Evolutionary conservation across 805 yeast species (phyloP), one percentile per base, ranked within the genome.

Genomic region (Wickerhamiella musiphila): DNA sequence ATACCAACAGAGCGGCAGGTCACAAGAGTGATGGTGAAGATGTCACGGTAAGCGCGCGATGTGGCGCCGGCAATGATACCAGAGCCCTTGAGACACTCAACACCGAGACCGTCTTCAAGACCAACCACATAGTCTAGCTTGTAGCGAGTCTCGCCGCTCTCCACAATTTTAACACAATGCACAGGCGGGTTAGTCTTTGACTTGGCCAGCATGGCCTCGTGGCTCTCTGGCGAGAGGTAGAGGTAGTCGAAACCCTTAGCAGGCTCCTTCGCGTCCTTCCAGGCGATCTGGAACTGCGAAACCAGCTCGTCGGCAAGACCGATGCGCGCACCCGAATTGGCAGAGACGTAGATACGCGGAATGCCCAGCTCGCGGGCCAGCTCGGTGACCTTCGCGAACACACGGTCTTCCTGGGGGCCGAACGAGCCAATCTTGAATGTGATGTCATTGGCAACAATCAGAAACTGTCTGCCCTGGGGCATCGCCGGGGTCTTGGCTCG

Each of bases 1-100:
- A 90, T 90, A 75, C 99, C 99, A 49, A 90, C 99, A 32, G 96
- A 84, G 68, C 99, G 76, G 64, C 96, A 84, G n/a, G 98, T 90
- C 35, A 90, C 98, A 56, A 90, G 66, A n/a, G 98, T 86, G 37
- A 84, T 72, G 14, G 99, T 90, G 65, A 90, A 90, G 41, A 90
- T 90, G 53, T 90, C 99, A 56, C 79, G 78, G 70, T 90, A 90
- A 14, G 98, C 98, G 55, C 82, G 75, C 9, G 95, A 79, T 29
- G 99, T 90, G 18, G 93, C 94, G 59, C 99, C 99, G 15, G 99
- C 99, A 61, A 90, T 90, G 51, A 90, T 66, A 62, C 96, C 99
- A 34, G 96, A 86, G 24, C 99, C 99, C 60, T 75, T 74, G 58
- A 90, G 72, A 69, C 94, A 90, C 60, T 90, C 99, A 38, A 90